These are phyloP conservation scores for Daldinia vernicosa DNA, from an alignment of 495 filamentous ascomycete species.

Conservation along the genomic window DNA sequence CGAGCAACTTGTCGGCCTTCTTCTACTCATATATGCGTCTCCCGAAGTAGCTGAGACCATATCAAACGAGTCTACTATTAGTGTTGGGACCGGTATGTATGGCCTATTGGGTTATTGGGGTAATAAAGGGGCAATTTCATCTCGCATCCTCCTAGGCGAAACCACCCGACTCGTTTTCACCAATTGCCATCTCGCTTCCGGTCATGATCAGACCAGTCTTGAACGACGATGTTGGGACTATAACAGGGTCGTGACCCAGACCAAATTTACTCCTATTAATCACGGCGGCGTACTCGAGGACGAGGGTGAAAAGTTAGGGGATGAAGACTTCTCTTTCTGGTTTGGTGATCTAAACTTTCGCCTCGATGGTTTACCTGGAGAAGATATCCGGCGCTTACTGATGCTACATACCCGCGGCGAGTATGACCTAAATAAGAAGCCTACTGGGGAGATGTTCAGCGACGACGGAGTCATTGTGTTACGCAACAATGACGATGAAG, in stretches of 20 bases:
- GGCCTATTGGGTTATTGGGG: constrained; percentile 92
- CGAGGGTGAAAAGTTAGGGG: constrained; percentile 75
- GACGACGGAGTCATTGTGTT: constrained; percentile 56
- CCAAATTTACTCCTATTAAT: constrained; percentile 76
- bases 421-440: constrained; percentile 65
- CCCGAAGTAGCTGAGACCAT: constrained; percentile 75
- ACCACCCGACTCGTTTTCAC: constrained; percentile 88
- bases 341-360: constrained; percentile 97
- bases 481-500: constrained; percentile 50
- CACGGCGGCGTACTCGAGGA: constrained; percentile 64
- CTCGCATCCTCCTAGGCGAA: constrained; percentile 86
- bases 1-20: constrained; percentile 85
- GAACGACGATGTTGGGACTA: constrained; percentile 93
- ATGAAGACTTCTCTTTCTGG: constrained; percentile 94
- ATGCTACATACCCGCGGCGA: constrained; percentile 82
- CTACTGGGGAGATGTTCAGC: constrained; percentile 47
- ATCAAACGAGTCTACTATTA: constrained; percentile 77
- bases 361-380: constrained; percentile 84
- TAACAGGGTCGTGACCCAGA: constrained; percentile 74
- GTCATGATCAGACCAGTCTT: constrained; percentile 75
- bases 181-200: constrained; percentile 89
- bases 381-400: constrained; percentile 87
- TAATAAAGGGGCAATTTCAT: constrained; percentile 90
- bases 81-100: constrained; percentile 70
- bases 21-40: constrained; percentile 86